These are phyloP conservation scores for Nicotiana obtusifolia DNA, from an alignment of 257 asterid genomes.

Conservation along the genomic window DNA sequence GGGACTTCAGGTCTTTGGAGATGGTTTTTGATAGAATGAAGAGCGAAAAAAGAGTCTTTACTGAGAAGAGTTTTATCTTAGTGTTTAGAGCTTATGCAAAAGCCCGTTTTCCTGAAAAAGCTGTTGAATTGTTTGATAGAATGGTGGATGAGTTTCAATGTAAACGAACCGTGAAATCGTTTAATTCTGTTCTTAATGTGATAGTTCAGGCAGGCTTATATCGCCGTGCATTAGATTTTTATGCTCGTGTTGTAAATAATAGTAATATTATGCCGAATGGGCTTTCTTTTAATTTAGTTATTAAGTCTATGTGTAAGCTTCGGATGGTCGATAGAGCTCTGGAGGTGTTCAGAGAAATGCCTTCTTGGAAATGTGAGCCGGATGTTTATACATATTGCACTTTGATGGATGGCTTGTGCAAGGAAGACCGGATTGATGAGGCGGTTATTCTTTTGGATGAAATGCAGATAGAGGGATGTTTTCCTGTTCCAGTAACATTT, in stretches of 20 bases:
- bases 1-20: conserved; percentile 71
- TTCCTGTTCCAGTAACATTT: conserved; percentile 52
- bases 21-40: conserved; percentile 61
- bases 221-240: conserved; percentile 57
- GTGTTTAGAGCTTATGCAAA: conserved; percentile 75
- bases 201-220: conserved; percentile 53
- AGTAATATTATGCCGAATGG: conserved; percentile 47
- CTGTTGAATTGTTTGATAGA: conserved; percentile 52
- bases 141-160: conserved; percentile 77
- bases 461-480: conserved; percentile 89
- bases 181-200: conserved; percentile 81
- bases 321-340: conserved; percentile 52
- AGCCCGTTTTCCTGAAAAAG: conserved; percentile 54
- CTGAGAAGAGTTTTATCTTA: conserved; percentile 62
- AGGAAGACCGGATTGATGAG: conserved; percentile 70
- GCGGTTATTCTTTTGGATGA: conserved; percentile 88
- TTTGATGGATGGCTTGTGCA: conserved; percentile 95
- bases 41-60: conserved; percentile 49
- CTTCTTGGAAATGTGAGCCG: conserved; percentile 38
- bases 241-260: conserved; percentile 36
- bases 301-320: conserved; percentile 67
- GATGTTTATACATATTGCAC: conserved; percentile 85
- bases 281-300: conserved; percentile 69
- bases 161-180: conserved; percentile 65
- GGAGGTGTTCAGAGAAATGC: conserved; percentile 69